Evolutionary conservation across 176 grass and related monocot species (phyloP).

Genomic region (Ensete ventricosum): DNA sequence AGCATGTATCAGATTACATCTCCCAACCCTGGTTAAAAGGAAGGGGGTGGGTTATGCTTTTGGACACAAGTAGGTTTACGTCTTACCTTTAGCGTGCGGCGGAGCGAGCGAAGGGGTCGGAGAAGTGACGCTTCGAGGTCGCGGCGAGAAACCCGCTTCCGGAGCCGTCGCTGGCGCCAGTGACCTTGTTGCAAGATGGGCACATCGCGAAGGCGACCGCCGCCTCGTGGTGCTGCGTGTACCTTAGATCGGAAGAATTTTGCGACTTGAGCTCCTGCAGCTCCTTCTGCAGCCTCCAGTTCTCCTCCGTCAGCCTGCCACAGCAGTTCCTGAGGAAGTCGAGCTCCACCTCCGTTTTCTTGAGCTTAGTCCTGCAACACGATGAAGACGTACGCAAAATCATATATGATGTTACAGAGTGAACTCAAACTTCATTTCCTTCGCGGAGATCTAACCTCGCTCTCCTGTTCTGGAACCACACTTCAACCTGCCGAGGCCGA

Average conservation of each 20-base stretch:
- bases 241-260: conserved; percentile 15
- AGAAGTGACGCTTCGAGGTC: conserved; percentile 43
- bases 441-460: conserved; percentile 41
- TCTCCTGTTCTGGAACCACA: conserved; percentile 98
- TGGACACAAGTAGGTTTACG: neutral
- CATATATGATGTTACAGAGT: neutral
- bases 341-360: conserved; percentile 89
- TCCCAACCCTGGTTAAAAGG: neutral
- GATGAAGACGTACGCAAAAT: too few species aligned
- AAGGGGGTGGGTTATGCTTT: neutral
- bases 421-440: neutral
- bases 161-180: neutral
- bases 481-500: conserved; percentile 89
- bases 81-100: conserved; percentile 28
- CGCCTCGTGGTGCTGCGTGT: conserved; percentile 46
- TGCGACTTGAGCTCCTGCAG: conserved; percentile 52
- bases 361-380: conserved; percentile 77
- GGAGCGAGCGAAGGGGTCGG: conserved; percentile 77
- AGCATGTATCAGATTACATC: neutral
- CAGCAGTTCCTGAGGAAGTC: conserved; percentile 87
- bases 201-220: conserved; percentile 26
- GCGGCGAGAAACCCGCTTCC: neutral
- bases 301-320: conserved; percentile 83
- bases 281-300: conserved; percentile 72
- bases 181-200: conserved; percentile 67